Percentiles rank a stretch among this genome's conserved stretches.
phyloP scores from a whole-genome alignment of 768 basidiomycete species.

The Lactarius akahatsu region DNA sequence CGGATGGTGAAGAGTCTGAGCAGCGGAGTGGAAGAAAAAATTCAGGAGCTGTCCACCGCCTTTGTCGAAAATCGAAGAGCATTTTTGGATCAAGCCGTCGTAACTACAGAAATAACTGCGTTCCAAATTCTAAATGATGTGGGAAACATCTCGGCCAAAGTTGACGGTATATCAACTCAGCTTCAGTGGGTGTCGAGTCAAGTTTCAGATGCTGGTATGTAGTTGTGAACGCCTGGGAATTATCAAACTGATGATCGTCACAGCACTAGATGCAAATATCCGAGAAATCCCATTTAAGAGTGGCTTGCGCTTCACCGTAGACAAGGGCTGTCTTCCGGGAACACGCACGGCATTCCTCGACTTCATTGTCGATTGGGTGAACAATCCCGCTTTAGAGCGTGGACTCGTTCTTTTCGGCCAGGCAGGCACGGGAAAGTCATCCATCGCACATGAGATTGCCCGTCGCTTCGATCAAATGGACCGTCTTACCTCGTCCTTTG shows the following conservation, averaged over 20 bases:
- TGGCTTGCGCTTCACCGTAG: too few species aligned
- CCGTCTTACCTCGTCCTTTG: not conserved
- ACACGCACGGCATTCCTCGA: not conserved
- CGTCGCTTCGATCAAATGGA: not conserved
- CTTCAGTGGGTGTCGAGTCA: not conserved
- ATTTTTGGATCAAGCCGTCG: not conserved
- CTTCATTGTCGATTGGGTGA: not conserved
- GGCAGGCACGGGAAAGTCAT: not conserved
- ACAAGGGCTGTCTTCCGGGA: not conserved
- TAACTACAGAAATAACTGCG: not conserved
- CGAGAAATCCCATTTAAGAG: too few species aligned
- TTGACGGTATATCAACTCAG: not conserved
- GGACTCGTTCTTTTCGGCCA: not conserved
- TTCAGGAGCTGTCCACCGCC: not conserved
- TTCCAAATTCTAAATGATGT: conserved; percentile 2
- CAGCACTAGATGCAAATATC: too few species aligned
- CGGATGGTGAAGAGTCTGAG: not conserved
- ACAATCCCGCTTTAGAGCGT: not conserved
- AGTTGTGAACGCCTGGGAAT: too few species aligned
- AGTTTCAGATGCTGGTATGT: not conserved
- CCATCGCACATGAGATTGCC: not conserved
- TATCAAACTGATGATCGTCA: too few species aligned
- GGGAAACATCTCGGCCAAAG: not conserved
- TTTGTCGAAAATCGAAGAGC: not conserved
- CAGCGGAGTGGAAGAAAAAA: not conserved